Conservation (phyloP, 345 rosid species). For the Lenwebbia sp. region DNA sequence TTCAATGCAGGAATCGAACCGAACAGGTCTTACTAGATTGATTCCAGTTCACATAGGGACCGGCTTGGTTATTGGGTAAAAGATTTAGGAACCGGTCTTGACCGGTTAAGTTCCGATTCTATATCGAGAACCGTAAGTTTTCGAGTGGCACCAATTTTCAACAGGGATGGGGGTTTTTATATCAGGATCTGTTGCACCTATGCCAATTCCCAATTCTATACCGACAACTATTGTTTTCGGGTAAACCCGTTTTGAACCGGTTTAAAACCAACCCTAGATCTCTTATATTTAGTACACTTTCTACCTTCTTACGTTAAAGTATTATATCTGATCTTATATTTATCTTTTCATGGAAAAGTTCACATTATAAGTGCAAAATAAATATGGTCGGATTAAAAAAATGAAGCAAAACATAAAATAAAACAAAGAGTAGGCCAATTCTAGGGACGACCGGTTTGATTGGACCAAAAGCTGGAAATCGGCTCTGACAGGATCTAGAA, state of each 20-base stretch:
- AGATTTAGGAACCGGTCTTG: neutral
- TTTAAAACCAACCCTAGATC: neutral
- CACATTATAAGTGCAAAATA: neutral
- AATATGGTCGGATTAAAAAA: neutral
- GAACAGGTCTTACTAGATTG: neutral
- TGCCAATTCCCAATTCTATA: neutral
- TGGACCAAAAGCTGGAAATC: neutral
- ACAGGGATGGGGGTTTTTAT: neutral
- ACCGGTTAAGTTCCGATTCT: neutral
- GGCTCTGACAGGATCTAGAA: too few species aligned
- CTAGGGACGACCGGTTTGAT: neutral
- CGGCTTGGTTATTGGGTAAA: rapidly evolving
- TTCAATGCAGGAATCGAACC: rapidly evolving
- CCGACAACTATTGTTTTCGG: neutral
- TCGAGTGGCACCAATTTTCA: neutral
- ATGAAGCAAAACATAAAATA: neutral
- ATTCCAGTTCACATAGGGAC: rapidly evolving
- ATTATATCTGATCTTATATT: neutral
- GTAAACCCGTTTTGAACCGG: neutral
- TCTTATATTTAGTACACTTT: neutral
- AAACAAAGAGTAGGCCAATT: neutral
- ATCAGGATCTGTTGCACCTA: neutral
- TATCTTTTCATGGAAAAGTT: neutral
- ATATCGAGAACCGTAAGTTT: neutral
- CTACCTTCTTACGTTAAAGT: neutral